A percentile compares a stretch with the other conserved stretches of the same genome.
Evolutionary conservation across 2,329 filamentous ascomycete species (phyloP).

Genomic region (Xylaria polymorpha): DNA sequence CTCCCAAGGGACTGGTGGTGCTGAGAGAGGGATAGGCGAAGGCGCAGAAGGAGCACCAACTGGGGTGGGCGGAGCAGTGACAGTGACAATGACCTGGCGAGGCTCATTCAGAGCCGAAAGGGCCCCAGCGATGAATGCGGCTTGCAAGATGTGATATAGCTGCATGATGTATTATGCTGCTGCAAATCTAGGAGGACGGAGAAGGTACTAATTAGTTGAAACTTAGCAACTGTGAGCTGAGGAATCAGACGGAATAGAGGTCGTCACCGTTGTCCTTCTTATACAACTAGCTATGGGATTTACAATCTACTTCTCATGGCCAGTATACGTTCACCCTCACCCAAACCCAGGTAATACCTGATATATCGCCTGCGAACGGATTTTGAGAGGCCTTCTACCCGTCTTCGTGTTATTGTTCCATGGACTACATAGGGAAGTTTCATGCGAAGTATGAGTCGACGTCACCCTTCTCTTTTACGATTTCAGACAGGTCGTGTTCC

Average conservation of each 20-base stretch:
- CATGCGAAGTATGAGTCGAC: slow-evolving; percentile 31
- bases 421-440: slow-evolving; percentile 37
- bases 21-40: slow-evolving; percentile 27
- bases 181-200: neutral
- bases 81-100: slow-evolving; percentile 36
- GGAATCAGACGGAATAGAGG: neutral
- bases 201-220: neutral
- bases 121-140: slow-evolving; percentile 35
- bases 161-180: slow-evolving; percentile 35
- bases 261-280: neutral
- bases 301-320: neutral
- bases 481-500: neutral
- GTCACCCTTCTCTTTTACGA: neutral
- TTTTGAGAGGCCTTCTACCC: slow-evolving; percentile 23
- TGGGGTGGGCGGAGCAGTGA: slow-evolving; percentile 22
- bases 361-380: neutral
- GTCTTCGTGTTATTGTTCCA: slow-evolving; percentile 38
- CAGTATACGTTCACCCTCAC: neutral
- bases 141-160: slow-evolving; percentile 31
- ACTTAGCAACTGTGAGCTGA: neutral
- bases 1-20: slow-evolving; percentile 34
- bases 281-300: neutral
- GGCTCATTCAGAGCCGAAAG: slow-evolving; percentile 33
- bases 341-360: neutral
- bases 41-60: slow-evolving; percentile 5